These are phyloP conservation scores for Sporothrix curviconia DNA, from an alignment of 2,329 filamentous ascomycete genomes.

Conservation along the genomic window DNA sequence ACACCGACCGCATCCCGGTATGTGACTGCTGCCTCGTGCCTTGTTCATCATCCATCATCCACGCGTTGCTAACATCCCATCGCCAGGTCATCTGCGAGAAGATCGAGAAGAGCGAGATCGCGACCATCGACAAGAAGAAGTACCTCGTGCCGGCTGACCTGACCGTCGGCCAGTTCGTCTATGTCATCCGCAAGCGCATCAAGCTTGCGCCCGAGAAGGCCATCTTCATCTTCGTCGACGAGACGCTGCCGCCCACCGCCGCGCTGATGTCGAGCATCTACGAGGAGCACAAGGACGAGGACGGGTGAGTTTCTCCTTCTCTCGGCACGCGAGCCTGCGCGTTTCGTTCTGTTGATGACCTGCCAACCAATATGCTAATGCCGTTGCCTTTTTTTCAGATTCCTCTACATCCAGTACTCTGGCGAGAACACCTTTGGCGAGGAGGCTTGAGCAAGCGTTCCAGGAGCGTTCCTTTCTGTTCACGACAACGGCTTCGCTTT, in stretches of 20 bases:
- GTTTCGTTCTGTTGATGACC: too few relatives aligned
- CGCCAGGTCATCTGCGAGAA: slow-evolving; percentile 96
- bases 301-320: slow-evolving; percentile 48
- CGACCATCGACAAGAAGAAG: slow-evolving; percentile 99
- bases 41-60: slow-evolving; percentile 1
- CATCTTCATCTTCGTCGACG: slow-evolving; percentile 99
- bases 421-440: slow-evolving; percentile 96
- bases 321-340: too few relatives aligned
- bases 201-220: slow-evolving; percentile 99
- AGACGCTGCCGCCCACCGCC: slow-evolving; percentile 91
- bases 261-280: slow-evolving; percentile 99
- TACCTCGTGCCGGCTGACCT: slow-evolving; percentile 96
- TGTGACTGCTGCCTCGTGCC: slow-evolving; percentile 35
- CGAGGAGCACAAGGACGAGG: slow-evolving; percentile 92
- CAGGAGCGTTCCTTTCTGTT: neutral
- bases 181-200: slow-evolving; percentile 99
- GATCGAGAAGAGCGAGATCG: slow-evolving; percentile 98
- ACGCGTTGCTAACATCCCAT: slow-evolving; percentile 5
- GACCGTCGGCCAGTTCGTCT: slow-evolving; percentile 96
- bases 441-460: slow-evolving; percentile 15
- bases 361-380: too few relatives aligned
- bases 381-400: slow-evolving; percentile 57
- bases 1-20: slow-evolving; percentile 96
- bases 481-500: neutral
- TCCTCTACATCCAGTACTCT: slow-evolving; percentile 98